Evolutionary conservation across 2,329 filamentous ascomycete genomes (phyloP), one percentile per base, ranked within the genome.

Genomic region (Aspergillus sp.): DNA sequence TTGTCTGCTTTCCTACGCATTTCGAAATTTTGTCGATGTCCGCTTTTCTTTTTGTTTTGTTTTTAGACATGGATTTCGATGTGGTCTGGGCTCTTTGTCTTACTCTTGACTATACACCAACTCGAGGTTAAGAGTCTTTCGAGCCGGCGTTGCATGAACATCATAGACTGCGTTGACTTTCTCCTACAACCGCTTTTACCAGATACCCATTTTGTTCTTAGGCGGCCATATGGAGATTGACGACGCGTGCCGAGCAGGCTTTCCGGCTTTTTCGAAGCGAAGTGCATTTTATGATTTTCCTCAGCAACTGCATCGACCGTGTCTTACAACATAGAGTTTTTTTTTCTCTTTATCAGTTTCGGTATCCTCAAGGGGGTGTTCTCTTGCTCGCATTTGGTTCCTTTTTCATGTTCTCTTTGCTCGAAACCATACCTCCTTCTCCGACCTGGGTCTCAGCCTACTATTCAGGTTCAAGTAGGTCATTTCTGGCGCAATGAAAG

Each of bases 81-180:
- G 73, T 71, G 70, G 69, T 64, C 66, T 66, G 70, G 68, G 72
- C 64, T 67, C 66, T 62, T 63, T 59, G 60, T 57, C 56, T 64
- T 70, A 68, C 68, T 70, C 61, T 60, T 62, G 63, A 64, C 64
- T 61, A 61, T 67, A 59, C 27, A 30, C 58, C 49, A 41, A 57
- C 54, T 56, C 63, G 58, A 63, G 62, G 62, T 62, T 62, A 63
- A 61, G 15, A 64, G 66, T 69, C 68, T 68, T 70, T 64, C 65
- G 68, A 67, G 66, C 71, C 68, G 67, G 70, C 69, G 71, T 73
- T 76, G 74, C 74, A 75, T 77, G 74, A 73, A 75, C 73, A 78
- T 77, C 74, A 80, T 80, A 81, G 78, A 81, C 74, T 78, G 79
- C 78, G 78, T 79, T 80, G 75, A 73, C 70, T 75, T 73, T 72